These are phyloP conservation scores for Umbelopsis ramanniana DNA, from an alignment of 192 early-diverging fungal species.

Conservation along the genomic window DNA sequence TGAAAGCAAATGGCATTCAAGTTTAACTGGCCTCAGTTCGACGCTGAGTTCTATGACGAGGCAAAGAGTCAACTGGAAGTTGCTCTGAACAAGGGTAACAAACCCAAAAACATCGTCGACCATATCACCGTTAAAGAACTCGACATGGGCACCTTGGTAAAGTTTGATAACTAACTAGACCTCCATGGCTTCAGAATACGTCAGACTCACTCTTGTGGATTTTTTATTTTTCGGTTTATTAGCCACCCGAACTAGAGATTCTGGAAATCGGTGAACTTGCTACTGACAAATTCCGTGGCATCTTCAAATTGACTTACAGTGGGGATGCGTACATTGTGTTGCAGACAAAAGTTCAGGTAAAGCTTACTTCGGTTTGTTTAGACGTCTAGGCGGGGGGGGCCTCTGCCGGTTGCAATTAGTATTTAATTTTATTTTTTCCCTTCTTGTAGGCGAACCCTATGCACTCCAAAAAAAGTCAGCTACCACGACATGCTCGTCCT, in stretches of 20 bases:
- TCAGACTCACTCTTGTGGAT: neutral
- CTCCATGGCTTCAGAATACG: neutral
- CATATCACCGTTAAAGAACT: slow-evolving; percentile 92
- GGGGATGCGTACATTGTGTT: slow-evolving; percentile 93
- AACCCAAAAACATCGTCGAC: slow-evolving; percentile 91
- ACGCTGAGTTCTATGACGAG: slow-evolving; percentile 82
- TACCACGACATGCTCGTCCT: slow-evolving; percentile 64
- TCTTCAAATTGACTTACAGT: slow-evolving; percentile 93
- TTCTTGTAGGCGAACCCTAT: slow-evolving; percentile 75
- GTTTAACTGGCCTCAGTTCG: slow-evolving; percentile 96
- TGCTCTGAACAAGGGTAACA: slow-evolving; percentile 94
- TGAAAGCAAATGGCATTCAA: slow-evolving; percentile 81
- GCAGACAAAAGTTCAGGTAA: slow-evolving; percentile 92
- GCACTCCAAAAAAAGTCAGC: slow-evolving; percentile 58
- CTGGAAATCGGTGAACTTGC: slow-evolving; percentile 96
- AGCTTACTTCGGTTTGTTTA: neutral
- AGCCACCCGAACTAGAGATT: slow-evolving; percentile 97
- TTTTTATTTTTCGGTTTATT: slow-evolving; percentile 16
- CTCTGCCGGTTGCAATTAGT: neutral
- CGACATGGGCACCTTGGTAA: slow-evolving; percentile 89
- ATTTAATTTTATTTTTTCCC: slow-evolving; percentile 12
- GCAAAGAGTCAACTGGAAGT: slow-evolving; percentile 84
- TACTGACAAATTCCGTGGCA: slow-evolving; percentile 92
- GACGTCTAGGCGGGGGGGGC: neutral
- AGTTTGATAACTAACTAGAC: neutral